A percentile compares a stretch with the other conserved stretches of the same genome.
phyloP scores from a whole-genome alignment of 495 filamentous ascomycete genomes.

The Parachaetomium inaequale region DNA sequence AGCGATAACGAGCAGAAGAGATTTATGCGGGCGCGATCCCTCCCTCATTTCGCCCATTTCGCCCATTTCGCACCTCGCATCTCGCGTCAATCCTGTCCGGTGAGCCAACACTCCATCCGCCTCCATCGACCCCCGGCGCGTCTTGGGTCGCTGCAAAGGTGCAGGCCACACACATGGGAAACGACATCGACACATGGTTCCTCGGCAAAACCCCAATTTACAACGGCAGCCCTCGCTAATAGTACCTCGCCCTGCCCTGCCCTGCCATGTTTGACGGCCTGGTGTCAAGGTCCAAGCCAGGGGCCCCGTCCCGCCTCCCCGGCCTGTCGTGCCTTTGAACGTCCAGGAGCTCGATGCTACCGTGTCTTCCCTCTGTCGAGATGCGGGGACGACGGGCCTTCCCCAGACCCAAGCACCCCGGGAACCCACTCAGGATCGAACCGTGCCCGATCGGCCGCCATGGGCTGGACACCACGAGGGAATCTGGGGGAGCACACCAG shows the following conservation, averaged over 20 bases:
- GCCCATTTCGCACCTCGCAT: no score
- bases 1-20: background rate
- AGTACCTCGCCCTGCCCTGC: background rate
- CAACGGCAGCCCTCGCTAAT: background rate
- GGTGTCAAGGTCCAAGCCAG: background rate
- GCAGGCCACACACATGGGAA: background rate
- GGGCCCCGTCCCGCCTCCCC: slow-evolving; percentile 18
- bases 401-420: slow-evolving; percentile 17
- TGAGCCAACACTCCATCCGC: background rate
- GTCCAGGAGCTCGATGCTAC: background rate
- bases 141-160: background rate
- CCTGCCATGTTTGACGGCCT: background rate
- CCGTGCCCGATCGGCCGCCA: background rate
- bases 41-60: background rate
- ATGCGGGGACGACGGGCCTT: slow-evolving; percentile 20
- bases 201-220: slow-evolving; percentile 10
- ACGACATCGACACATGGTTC: slow-evolving; percentile 10
- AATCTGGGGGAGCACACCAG: slow-evolving; percentile 5
- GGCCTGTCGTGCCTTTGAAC: background rate
- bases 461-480: background rate
- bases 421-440: slow-evolving; percentile 16
- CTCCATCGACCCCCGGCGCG: background rate
- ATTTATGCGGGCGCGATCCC: slow-evolving; percentile 4
- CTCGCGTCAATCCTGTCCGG: background rate
- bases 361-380: slow-evolving; percentile 11